Conservation (phyloP, 306 rosid species). For the Trifolium fragiferum region DNA sequence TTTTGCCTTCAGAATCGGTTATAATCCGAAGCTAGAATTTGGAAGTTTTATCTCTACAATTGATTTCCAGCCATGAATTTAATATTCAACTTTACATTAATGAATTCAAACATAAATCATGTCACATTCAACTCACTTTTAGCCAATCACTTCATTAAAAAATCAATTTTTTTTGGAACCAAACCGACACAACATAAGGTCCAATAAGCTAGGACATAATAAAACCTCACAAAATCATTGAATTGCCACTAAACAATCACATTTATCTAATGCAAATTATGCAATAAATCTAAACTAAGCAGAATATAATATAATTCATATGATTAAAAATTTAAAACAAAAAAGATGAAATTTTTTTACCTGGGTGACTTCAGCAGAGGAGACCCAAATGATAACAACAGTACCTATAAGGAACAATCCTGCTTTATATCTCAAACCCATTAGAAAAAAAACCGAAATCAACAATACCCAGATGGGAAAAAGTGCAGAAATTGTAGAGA, state of each 20-base stretch:
- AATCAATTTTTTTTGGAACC: too few relatives aligned
- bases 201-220: constrained; percentile 7
- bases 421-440: constrained; percentile 86
- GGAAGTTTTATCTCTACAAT: too few relatives aligned
- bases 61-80: too few relatives aligned
- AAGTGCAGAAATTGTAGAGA: constrained; percentile 44
- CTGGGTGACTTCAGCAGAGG: constrained; percentile 98
- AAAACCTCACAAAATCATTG: constrained; percentile 14
- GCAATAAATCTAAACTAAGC: not conserved
- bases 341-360: constrained; percentile 38
- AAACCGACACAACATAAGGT: not conserved
- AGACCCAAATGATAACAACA: constrained; percentile 92
- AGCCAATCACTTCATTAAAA: too few relatives aligned
- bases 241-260: constrained; percentile 19
- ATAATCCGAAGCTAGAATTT: too few relatives aligned
- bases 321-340: not conserved
- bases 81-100: too few relatives aligned
- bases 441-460: constrained; percentile 30
- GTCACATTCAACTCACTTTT: too few relatives aligned
- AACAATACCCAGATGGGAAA: constrained; percentile 47
- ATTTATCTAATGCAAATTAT: constrained; percentile 15
- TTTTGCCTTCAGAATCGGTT: too few relatives aligned
- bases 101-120: too few relatives aligned
- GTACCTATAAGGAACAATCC: constrained; percentile 82
- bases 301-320: not conserved